Base-by-base conservation (phyloP, 106 monocot genomes). In the Chionographis japonica region DNA sequence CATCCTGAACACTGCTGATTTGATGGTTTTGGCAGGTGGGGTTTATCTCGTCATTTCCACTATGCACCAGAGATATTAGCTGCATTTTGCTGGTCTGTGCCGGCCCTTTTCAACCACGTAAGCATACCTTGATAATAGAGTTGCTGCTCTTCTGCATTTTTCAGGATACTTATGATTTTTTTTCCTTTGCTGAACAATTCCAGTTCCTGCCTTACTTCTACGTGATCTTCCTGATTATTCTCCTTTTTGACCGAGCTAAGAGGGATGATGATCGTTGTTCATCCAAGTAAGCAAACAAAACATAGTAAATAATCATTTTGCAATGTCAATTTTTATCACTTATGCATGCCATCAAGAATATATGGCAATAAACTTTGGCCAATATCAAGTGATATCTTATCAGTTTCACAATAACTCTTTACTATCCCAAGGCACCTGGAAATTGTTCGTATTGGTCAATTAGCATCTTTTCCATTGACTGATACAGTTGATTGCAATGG, bases 181-280 rank as follows among this genome's bases (percentile, higher is more conserved):
- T 6, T 63, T 41, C 49, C 11, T 66, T 40, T 63, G 17, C 42
- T 19, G 2, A 55, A 58, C 56, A 7, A 8, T 62, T 74, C n/a
- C 88, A 98, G 97, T 87, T 80, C 68, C 70, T 98, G 20, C 97
- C 97, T 12, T 98, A 98, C 68, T 98, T 98, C 79, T 98, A 98
- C 46, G 97, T 98, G 61, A 54, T 90, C 17, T 98, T 87, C 80
- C 77, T 98, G 61, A 98, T 85, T 11, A 87, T 98, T 71, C 87
- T 98, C 54, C 92, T 98, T 54, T 70, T 90, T 54, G 92, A 98
- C 65, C 97, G 97, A 27, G 92, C 97, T 55, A 90, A 92, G 75
- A 89, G 97, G 67, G 92, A 98, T 52, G 97, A 98, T 66, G 89
- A 92, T 61, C 81, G 97, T 3, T 98, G 97, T 68, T 82, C 92